A percentile compares a stretch with the other conserved stretches of the same genome.
Evolutionary conservation across 2,329 filamentous ascomycete genomes (phyloP).

Genomic region (Epichloe coenophiala): DNA sequence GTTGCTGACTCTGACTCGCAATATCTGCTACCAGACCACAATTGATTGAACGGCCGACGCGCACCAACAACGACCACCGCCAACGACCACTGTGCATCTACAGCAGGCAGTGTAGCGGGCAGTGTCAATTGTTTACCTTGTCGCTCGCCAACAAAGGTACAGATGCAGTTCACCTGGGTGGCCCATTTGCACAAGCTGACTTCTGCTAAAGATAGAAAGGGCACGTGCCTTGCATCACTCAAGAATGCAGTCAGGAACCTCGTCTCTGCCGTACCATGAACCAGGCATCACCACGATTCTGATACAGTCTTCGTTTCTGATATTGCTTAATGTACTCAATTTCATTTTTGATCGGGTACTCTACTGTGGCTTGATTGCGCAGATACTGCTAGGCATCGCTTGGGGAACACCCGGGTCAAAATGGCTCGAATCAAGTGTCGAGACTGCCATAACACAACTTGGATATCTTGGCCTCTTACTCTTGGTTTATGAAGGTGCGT

Average conservation of each 20-base stretch:
- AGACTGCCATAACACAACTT: constrained; percentile 47
- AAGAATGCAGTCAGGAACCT: neutral
- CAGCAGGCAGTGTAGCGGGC: no score
- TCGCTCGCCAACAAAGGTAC: no score
- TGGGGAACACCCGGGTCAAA: constrained; percentile 55
- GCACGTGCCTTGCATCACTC: no score
- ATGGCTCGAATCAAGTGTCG: constrained; percentile 37
- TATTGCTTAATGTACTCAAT: constrained; percentile 47
- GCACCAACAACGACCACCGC: no score
- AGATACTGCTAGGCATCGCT: constrained; percentile 55
- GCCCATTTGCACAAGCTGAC: no score
- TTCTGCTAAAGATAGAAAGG: no score
- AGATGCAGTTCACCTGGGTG: no score
- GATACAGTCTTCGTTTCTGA: constrained; percentile 45
- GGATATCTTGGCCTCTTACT: constrained; percentile 63
- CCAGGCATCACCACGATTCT: constrained; percentile 46
- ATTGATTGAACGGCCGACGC: no score
- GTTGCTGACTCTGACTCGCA: no score
- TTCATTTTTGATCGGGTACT: constrained; percentile 42
- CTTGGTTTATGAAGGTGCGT: constrained; percentile 54
- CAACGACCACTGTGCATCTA: no score
- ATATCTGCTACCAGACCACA: no score
- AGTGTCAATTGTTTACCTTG: no score
- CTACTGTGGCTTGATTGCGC: constrained; percentile 60
- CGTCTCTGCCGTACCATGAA: constrained; percentile 43